These are phyloP conservation scores for Penicillium manginii DNA, from an alignment of 495 filamentous ascomycete genomes.

Conservation along the genomic window DNA sequence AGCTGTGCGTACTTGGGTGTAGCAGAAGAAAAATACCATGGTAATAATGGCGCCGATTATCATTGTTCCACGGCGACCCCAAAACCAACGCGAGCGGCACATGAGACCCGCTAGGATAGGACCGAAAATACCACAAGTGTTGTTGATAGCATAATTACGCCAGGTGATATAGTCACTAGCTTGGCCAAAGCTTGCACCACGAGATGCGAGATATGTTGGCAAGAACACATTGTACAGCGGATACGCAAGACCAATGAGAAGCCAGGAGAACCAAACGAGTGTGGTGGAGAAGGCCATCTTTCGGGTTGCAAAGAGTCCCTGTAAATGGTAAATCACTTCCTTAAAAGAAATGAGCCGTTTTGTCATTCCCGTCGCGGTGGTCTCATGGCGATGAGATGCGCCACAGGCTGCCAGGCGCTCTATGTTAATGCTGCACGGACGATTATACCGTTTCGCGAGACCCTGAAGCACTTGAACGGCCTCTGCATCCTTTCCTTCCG, in stretches of 20 bases:
- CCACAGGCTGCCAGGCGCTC: constrained; percentile 51
- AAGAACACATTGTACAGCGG: constrained; percentile 74
- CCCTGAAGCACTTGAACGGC: constrained; percentile 62
- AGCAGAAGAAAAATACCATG: constrained; percentile 71
- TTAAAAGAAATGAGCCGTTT: constrained; percentile 46
- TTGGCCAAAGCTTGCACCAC: constrained; percentile 50
- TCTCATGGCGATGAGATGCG: constrained; percentile 9
- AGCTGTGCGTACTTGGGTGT: constrained; percentile 62
- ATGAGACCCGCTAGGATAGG: constrained; percentile 68
- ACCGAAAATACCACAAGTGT: constrained; percentile 65
- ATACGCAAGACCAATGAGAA: constrained; percentile 70
- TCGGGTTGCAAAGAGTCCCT: constrained; percentile 64
- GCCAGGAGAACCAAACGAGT: constrained; percentile 71
- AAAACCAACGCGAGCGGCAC: constrained; percentile 57
- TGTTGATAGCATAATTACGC: constrained; percentile 73
- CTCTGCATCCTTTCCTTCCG: constrained; percentile 63
- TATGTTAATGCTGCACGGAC: constrained; percentile 64
- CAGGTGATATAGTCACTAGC: constrained; percentile 59
- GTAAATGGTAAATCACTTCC: constrained; percentile 60
- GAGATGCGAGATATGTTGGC: constrained; percentile 50
- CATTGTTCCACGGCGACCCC: constrained; percentile 69
- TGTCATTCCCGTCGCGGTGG: constrained; percentile 39
- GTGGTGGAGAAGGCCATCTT: constrained; percentile 62
- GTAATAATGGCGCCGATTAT: constrained; percentile 63
- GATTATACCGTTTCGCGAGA: constrained; percentile 65